Conservation (phyloP, 176 grass and related monocot species). For the Rhipidocladum racemiflorum region DNA sequence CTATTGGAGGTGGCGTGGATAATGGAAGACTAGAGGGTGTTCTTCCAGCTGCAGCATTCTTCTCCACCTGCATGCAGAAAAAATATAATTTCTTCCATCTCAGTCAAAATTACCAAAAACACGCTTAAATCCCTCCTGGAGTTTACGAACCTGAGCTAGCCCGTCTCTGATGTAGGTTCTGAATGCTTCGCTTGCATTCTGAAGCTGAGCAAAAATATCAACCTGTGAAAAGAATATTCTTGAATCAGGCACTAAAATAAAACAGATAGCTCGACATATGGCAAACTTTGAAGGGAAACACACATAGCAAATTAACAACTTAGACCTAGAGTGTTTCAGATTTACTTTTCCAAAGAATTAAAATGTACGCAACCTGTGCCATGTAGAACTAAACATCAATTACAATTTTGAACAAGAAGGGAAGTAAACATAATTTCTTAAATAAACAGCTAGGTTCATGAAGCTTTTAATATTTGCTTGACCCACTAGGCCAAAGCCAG, state of each 20-base stretch:
- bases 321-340: background rate
- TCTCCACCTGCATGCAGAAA: constrained; percentile 76
- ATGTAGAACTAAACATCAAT: background rate
- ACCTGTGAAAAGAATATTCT: constrained; percentile 50
- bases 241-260: background rate
- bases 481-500: background rate
- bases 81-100: background rate
- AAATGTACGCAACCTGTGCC: background rate
- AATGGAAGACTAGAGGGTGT: constrained; percentile 86
- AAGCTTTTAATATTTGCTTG: background rate
- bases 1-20: constrained; percentile 87
- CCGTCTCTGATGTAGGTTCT: constrained; percentile 99
- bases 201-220: constrained; percentile 98
- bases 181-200: constrained; percentile 99
- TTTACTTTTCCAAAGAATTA: background rate
- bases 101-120: background rate
- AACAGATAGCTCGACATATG: background rate
- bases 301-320: background rate
- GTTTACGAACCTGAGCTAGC: constrained; percentile 67
- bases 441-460: background rate
- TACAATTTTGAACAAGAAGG: background rate
- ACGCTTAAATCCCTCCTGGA: background rate
- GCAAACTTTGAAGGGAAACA: background rate
- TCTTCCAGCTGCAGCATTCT: constrained; percentile 82
- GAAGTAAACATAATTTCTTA: background rate